Conservation (phyloP, 2,329 filamentous ascomycete species). For the Stagonosporopsis vannaccii region DNA sequence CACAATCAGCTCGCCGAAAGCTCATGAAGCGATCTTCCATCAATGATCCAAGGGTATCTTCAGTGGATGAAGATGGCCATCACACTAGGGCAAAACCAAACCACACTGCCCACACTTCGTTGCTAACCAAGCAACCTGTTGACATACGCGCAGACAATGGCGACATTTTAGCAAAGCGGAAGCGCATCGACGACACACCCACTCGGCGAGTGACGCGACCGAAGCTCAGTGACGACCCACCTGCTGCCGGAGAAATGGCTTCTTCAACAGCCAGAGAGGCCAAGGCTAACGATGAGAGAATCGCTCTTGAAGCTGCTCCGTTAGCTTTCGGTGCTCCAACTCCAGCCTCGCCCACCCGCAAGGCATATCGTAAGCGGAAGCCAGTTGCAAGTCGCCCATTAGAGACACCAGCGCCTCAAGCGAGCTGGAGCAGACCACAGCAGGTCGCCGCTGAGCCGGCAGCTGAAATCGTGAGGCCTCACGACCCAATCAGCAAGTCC, state of each 20-base stretch:
- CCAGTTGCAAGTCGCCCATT: neutral
- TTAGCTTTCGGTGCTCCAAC: neutral
- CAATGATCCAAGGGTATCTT: constrained; percentile 22
- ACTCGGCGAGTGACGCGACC: constrained; percentile 12
- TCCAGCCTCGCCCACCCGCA: neutral
- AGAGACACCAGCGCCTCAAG: neutral
- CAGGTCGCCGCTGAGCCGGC: neutral
- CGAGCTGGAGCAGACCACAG: neutral
- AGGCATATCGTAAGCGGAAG: constrained; percentile 2
- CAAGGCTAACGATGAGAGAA: neutral
- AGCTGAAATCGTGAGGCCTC: neutral
- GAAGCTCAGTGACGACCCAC: neutral
- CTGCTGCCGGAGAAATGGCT: neutral
- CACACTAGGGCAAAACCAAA: neutral
- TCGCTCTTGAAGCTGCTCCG: neutral
- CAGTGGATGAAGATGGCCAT: neutral
- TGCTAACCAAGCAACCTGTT: neutral
- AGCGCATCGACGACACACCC: neutral
- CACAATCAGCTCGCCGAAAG: constrained; percentile 25
- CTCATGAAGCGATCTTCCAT: constrained; percentile 32
- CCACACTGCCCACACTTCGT: neutral
- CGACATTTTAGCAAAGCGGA: neutral
- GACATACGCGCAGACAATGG: neutral
- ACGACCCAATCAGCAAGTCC: neutral
- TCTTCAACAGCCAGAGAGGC: neutral